Base-by-base conservation (phyloP, 345 rosid genomes). In the Brassica napus region DNA sequence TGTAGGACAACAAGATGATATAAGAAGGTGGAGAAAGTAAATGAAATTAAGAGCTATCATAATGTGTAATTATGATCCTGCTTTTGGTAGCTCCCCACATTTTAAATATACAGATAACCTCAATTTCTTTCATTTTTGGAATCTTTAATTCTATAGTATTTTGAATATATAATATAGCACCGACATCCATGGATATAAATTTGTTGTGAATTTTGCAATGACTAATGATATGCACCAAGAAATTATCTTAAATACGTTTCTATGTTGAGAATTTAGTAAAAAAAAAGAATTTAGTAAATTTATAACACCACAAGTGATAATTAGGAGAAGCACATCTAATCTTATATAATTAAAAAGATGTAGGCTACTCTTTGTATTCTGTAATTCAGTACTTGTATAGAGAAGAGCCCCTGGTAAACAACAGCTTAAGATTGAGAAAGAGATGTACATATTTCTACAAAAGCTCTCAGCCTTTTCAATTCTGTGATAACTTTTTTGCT, bases 11-110 rank as follows among this genome's bases (percentile, higher is more conserved):
- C 44, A 52, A 18, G 63, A 47, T 71, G 67, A 61, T 64, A 79
- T 76, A 79, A 49, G 82, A 71, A 67, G 74, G 30, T 70, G 70
- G 65, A 61, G 12, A 77, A 78, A 78, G 78, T 69, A 71, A 73
- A 57, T 21, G 74, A 44, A 28, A 21, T 71, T 12, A 84, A 69
- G 63, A 49, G 75, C 15, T 30, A 44, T 65, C 28, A 73, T 71
- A 76, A 66, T 60, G 71, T 64, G 68, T 72, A 69, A 78, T 32
- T 66, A 75, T 76, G 49, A 66, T 76, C 34, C 32, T 23, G 30
- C 82, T 73, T 79, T 73, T 65, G 37, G 69, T 72, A 72, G 68
- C 72, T 67, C 57, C 64, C 71, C 72, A 71, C 47, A 63, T 55
- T n/a, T 3, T 34, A 30, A 21, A 39, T 31, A 39, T 31, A 14